Percentiles rank a stretch among this genome's conserved stretches.
phyloP scores from a whole-genome alignment of 179 eudicot genomes.

The Nepenthes alata region DNA sequence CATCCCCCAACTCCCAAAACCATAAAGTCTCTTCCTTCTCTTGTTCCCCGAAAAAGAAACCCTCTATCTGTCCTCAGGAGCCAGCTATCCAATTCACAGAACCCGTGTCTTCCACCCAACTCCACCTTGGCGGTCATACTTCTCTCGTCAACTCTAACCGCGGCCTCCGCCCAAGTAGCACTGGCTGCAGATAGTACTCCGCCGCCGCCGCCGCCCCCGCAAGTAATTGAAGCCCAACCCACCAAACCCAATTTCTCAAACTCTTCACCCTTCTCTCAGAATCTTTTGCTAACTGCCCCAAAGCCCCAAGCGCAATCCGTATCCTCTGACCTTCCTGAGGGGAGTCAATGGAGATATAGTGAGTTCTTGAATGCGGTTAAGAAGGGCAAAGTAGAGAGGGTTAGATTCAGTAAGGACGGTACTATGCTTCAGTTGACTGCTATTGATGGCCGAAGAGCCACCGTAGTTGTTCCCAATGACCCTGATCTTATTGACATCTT shows the following conservation, averaged over 20 bases:
- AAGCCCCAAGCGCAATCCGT: slow-evolving; percentile 34
- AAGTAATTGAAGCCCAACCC: slow-evolving; percentile 43
- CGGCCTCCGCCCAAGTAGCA: slow-evolving; percentile 30
- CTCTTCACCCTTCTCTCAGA: slow-evolving; percentile 50
- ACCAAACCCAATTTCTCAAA: slow-evolving; percentile 18
- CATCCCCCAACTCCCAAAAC: slow-evolving; percentile 43
- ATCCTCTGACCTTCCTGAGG: slow-evolving; percentile 66
- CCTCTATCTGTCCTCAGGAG: slow-evolving; percentile 22
- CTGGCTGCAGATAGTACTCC: slow-evolving; percentile 38
- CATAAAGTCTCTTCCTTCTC: slow-evolving; percentile 11
- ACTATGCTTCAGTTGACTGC: slow-evolving; percentile 71
- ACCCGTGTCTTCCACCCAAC: slow-evolving; percentile 15
- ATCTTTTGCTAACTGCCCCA: slow-evolving; percentile 54
- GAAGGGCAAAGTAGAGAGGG: slow-evolving; percentile 94
- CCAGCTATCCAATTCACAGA: slow-evolving; percentile 17
- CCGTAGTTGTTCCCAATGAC: slow-evolving; percentile 78
- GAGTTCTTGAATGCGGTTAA: slow-evolving; percentile 92
- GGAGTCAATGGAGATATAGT: slow-evolving; percentile 86
- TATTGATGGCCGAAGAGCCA: slow-evolving; percentile 72
- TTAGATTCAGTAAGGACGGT: slow-evolving; percentile 79
- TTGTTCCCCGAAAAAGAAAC: slow-evolving; percentile 19
- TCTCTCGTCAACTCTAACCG: slow-evolving; percentile 35
- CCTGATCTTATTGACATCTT: slow-evolving; percentile 89
- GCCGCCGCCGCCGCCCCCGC: slow-evolving; percentile 26
- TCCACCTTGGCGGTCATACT: slow-evolving; percentile 55